Percentiles rank a stretch among this genome's conserved stretches.
These are phyloP conservation scores for Penstemon davidsonii DNA, from an alignment of 257 asterid genomes.

Conservation along the genomic window DNA sequence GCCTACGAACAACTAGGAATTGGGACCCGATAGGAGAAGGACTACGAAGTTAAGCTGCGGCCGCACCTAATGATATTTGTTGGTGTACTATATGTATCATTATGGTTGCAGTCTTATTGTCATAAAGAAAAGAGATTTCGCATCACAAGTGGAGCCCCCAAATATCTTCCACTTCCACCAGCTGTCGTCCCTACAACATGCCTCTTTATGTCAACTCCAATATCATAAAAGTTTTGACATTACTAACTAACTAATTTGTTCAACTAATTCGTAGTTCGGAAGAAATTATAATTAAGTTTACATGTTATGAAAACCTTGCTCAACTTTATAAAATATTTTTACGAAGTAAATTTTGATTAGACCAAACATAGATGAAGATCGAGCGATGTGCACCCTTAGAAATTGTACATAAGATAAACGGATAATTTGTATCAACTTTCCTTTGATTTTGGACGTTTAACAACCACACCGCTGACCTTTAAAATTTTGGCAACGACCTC, in stretches of 20 bases:
- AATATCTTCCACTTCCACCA: constrained; percentile 16
- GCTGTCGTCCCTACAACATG: neutral
- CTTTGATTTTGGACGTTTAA: too few species aligned
- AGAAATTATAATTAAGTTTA: too few species aligned
- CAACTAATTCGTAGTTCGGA: neutral
- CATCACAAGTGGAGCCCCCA: constrained; percentile 22
- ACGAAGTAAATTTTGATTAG: too few species aligned
- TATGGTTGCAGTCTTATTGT: constrained; percentile 14
- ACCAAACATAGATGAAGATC: too few species aligned
- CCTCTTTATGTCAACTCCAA: constrained; percentile 15
- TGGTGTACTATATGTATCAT: too few species aligned
- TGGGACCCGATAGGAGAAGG: neutral
- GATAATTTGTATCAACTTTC: too few species aligned
- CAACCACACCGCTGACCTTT: too few species aligned
- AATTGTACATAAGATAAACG: too few species aligned
- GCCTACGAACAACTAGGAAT: neutral
- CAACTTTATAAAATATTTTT: too few species aligned
- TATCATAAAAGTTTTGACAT: neutral
- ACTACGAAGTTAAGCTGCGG: neutral
- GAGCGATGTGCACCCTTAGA: too few species aligned
- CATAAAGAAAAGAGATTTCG: constrained; percentile 5
- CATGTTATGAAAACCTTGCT: too few species aligned
- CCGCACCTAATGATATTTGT: neutral
- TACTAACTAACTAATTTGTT: constrained; percentile 7
- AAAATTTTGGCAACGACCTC: too few species aligned